phyloP scores from a whole-genome alignment of 345 rosid species.

The Citrus trifoliata region DNA sequence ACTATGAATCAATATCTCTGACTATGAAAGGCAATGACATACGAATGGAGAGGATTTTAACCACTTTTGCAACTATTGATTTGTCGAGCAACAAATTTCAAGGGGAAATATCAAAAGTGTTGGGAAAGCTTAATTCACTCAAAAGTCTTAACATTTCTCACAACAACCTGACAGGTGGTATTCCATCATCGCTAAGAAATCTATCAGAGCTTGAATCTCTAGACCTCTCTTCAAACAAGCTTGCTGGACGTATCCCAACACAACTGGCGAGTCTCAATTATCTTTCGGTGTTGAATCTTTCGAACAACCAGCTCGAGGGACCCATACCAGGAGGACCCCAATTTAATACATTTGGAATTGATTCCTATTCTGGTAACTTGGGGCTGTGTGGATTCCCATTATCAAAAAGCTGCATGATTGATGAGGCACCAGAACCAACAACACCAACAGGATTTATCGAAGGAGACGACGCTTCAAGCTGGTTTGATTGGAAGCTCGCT shows the following conservation, averaged over 20 bases:
- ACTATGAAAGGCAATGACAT: background rate
- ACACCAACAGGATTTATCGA: background rate
- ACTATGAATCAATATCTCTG: background rate
- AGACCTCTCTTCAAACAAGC: no score
- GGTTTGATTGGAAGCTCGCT: background rate
- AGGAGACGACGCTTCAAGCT: background rate
- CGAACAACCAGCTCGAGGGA: background rate
- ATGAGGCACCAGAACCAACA: background rate
- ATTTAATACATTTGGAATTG: fast-evolving
- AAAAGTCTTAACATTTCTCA: no score
- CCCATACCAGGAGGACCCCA: background rate
- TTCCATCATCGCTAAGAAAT: no score
- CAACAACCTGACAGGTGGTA: no score
- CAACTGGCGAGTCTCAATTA: background rate
- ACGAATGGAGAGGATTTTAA: background rate
- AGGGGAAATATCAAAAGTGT: background rate
- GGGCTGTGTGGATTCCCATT: background rate
- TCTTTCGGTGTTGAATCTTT: background rate
- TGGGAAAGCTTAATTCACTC: background rate
- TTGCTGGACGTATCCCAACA: no score
- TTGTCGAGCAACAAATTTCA: background rate
- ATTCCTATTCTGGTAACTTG: background rate
- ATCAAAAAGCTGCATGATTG: background rate
- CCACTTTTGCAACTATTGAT: background rate
- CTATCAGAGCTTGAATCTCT: no score